phyloP scores from a whole-genome alignment of 768 basidiomycete species.

The Austroboletus festivus region DNA sequence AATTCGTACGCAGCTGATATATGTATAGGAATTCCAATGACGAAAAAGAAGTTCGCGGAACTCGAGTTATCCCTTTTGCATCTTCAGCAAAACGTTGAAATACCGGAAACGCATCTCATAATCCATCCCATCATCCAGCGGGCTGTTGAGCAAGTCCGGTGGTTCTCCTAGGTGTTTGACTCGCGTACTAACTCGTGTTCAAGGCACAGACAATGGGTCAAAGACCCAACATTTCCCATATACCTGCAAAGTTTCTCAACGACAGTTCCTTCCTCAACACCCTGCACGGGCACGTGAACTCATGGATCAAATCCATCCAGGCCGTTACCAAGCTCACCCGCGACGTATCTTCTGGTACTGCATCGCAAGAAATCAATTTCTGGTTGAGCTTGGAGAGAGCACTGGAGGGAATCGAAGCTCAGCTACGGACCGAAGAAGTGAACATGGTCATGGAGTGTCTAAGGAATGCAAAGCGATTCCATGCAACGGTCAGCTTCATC shows the following conservation, averaged over 20 bases:
- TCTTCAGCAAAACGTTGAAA: conserved; percentile 98
- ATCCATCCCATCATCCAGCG: conserved; percentile 88
- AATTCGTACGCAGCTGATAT: conserved; percentile 4
- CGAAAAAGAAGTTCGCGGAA: conserved; percentile 99
- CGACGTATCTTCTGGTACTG: conserved; percentile 91
- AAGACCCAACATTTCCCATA: conserved; percentile 73
- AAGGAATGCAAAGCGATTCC: conserved; percentile 94
- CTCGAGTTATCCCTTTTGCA: conserved; percentile 92
- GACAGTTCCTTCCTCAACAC: conserved; percentile 93
- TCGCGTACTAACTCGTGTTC: conserved; percentile 7
- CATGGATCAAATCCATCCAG: conserved; percentile 98
- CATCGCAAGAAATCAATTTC: conserved; percentile 98
- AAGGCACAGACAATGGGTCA: conserved; percentile 49
- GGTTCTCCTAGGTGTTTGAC: conserved; percentile 30
- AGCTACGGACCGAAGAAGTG: conserved; percentile 89
- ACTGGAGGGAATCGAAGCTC: conserved; percentile 88
- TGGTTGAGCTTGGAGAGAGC: conserved; percentile 95
- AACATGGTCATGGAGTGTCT: conserved; percentile 91
- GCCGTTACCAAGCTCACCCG: conserved; percentile 93
- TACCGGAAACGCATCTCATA: conserved; percentile 90
- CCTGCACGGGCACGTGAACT: conserved; percentile 89
- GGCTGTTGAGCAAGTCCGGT: conserved; percentile 70
- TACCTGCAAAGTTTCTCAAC: conserved; percentile 68
- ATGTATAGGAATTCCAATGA: conserved; percentile 80
- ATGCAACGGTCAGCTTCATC: conserved; percentile 95